phyloP scores from a whole-genome alignment of 495 filamentous ascomycete species.

The Glonium stellatum region DNA sequence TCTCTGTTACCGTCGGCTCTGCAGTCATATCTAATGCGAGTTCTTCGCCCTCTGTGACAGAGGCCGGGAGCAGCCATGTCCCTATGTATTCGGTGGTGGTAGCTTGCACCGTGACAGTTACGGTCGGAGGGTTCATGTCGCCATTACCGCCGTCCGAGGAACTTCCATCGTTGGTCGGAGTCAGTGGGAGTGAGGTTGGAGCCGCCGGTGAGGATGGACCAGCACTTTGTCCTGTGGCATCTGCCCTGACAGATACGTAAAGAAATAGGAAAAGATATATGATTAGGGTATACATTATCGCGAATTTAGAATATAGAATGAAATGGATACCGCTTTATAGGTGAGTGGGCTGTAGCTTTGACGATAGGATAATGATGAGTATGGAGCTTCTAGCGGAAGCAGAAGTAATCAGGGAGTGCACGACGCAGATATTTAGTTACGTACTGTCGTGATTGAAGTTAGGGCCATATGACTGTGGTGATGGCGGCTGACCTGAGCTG shows the following conservation, averaged over 20 bases:
- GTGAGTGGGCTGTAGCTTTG: neutral
- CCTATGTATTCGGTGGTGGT: neutral
- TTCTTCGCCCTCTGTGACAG: neutral
- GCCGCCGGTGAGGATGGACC: too few relatives aligned
- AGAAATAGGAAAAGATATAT: too few relatives aligned
- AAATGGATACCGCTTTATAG: neutral
- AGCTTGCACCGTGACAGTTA: neutral
- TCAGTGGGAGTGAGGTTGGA: too few relatives aligned
- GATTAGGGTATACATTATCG: too few relatives aligned
- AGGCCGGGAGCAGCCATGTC: neutral
- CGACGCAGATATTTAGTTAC: neutral
- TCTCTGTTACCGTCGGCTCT: neutral
- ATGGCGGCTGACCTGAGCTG: neutral
- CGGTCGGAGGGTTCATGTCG: neutral
- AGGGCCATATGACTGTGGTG: neutral
- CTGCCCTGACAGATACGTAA: too few relatives aligned
- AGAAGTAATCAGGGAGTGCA: too few relatives aligned
- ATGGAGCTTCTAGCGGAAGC: neutral
- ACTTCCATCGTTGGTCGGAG: neutral
- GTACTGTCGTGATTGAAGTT: neutral
- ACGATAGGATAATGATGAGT: neutral
- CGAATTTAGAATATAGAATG: neutral
- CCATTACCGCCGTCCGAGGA: neutral
- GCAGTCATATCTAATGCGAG: neutral
- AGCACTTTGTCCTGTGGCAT: too few relatives aligned